Conservation (phyloP, 2,329 filamentous ascomycete genomes). For the Fusarium robinianum region DNA sequence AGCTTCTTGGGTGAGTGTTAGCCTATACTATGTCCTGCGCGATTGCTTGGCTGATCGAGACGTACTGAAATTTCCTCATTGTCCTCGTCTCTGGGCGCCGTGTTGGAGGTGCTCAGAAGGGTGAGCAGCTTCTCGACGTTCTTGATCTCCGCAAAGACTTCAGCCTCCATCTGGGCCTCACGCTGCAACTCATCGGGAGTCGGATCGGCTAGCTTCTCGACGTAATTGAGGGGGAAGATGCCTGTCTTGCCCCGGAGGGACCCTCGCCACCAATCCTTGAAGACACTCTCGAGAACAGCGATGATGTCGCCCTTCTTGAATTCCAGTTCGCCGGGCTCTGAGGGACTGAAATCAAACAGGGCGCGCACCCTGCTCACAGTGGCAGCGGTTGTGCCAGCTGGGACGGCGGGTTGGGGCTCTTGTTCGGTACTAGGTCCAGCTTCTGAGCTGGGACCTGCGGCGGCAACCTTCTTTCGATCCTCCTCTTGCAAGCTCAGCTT, state of each 20-base stretch:
- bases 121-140: slow-evolving; percentile 76
- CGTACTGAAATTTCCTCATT: slow-evolving; percentile 93
- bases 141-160: slow-evolving; percentile 68
- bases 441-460: slow-evolving; percentile 40
- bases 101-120: slow-evolving; percentile 83
- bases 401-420: slow-evolving; percentile 57
- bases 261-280: slow-evolving; percentile 99
- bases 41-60: background rate
- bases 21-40: slow-evolving; percentile 18
- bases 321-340: slow-evolving; percentile 90
- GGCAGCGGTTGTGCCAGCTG: slow-evolving; percentile 88
- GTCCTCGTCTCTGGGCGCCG: slow-evolving; percentile 80
- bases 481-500: slow-evolving; percentile 93
- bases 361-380: slow-evolving; percentile 94
- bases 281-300: slow-evolving; percentile 94
- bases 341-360: slow-evolving; percentile 91
- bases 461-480: slow-evolving; percentile 58
- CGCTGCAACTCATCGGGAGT: slow-evolving; percentile 92
- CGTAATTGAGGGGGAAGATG: slow-evolving; percentile 98
- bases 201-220: slow-evolving; percentile 94
- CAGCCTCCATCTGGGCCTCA: slow-evolving; percentile 91
- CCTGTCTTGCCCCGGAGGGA: slow-evolving; percentile 92
- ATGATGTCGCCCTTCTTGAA: slow-evolving; percentile 98
- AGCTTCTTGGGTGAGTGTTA: slow-evolving; percentile 58
- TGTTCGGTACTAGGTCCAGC: slow-evolving; percentile 47